phyloP scores from a whole-genome alignment of 495 filamentous ascomycete genomes.

The Staphylotrichum longicolle region DNA sequence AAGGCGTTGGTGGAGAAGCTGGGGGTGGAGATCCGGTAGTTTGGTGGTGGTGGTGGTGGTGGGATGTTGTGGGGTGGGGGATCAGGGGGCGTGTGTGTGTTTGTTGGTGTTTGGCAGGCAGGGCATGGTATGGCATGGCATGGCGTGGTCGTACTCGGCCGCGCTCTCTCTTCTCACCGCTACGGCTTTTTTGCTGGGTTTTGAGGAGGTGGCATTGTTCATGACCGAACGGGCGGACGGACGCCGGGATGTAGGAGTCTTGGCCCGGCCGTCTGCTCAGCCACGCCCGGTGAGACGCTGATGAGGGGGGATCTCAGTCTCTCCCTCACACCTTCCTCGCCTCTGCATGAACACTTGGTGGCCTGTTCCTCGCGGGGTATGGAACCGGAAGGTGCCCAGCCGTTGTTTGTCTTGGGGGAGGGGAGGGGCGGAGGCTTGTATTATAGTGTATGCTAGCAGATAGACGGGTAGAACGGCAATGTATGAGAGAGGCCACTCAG shows the following conservation, averaged over 20 bases:
- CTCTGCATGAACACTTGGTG: not conserved
- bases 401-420: not conserved
- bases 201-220: slow-evolving; percentile 1
- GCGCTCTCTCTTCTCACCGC: not conserved
- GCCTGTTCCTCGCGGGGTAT: not conserved
- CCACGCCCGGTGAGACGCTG: slow-evolving; percentile 15
- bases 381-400: not conserved
- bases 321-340: not conserved
- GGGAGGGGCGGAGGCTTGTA: not conserved
- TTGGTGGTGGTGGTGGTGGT: not conserved
- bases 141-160: not conserved
- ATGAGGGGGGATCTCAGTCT: slow-evolving; percentile 2
- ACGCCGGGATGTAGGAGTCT: not conserved
- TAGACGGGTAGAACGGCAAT: slow-evolving; percentile 6
- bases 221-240: not conserved
- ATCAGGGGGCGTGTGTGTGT: too few relatives aligned
- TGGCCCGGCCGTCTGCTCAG: slow-evolving; percentile 11
- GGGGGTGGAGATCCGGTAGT: slow-evolving; percentile 76
- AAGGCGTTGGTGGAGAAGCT: slow-evolving; percentile 61
- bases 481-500: slow-evolving; percentile 3
- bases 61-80: not conserved
- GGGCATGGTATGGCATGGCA: not conserved
- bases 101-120: not conserved
- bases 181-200: not conserved
- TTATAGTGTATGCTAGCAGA: slow-evolving; percentile 7